Percentiles rank a stretch among this genome's conserved stretches.
Evolutionary conservation across 768 basidiomycete species (phyloP).

Genomic region (Tricholoma terreum): DNA sequence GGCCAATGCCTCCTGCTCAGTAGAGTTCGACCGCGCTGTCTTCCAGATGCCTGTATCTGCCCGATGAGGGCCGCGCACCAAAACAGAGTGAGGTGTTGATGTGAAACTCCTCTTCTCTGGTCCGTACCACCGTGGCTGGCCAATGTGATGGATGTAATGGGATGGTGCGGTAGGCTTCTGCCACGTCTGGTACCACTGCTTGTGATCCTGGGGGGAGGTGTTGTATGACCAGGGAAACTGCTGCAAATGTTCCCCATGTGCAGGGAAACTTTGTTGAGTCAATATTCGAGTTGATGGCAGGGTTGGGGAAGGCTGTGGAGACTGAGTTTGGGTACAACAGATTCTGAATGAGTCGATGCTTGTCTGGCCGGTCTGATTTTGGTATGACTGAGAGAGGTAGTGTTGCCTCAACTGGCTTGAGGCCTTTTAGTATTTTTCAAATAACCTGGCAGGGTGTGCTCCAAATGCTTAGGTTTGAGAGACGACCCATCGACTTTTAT

Average conservation of each 20-base stretch:
- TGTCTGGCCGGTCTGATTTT: constrained; percentile 22
- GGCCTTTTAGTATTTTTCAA: too few species aligned
- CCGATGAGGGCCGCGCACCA: constrained; percentile 7
- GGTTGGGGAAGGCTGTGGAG: not conserved
- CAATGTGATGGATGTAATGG: constrained; percentile 27
- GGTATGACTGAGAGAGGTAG: constrained; percentile 26
- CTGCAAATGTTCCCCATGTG: not conserved
- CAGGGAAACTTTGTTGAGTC: not conserved
- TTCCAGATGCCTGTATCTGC: constrained; percentile 10
- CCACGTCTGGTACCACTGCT: constrained; percentile 25
- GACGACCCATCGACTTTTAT: too few species aligned
- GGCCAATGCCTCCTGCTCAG: constrained; percentile 10
- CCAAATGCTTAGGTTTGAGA: too few species aligned
- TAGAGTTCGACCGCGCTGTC: constrained; percentile 12
- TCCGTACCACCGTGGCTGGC: constrained; percentile 19
- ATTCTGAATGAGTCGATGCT: constrained; percentile 27
- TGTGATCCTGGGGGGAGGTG: not conserved
- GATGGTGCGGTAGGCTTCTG: constrained; percentile 25
- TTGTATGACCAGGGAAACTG: not conserved
- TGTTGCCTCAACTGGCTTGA: too few species aligned
- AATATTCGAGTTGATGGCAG: not conserved
- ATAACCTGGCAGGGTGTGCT: too few species aligned
- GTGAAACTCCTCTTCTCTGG: constrained; percentile 5
- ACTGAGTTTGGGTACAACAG: not conserved
- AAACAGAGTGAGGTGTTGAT: constrained; percentile 9